Evolutionary conservation across 140 eudicot species (phyloP).

Genomic region (Anethum foeniculum): DNA sequence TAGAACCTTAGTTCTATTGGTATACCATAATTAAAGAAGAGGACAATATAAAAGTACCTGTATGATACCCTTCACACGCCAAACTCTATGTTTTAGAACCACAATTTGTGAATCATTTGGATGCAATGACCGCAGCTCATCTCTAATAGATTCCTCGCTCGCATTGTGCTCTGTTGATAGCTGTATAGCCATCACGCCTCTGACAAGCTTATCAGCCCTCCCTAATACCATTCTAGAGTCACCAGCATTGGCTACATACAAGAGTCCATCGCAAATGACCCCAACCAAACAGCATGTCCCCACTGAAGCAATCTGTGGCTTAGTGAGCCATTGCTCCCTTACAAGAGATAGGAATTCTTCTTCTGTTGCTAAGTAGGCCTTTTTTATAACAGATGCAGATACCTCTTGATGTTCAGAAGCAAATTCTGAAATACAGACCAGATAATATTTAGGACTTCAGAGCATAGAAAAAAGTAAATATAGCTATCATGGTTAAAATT

Average conservation of each 20-base stretch:
- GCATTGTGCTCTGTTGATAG: conserved; percentile 88
- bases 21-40: background rate
- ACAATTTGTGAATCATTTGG: conserved; percentile 80
- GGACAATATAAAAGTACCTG: conserved; percentile 43
- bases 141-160: conserved; percentile 51
- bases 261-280: conserved; percentile 51
- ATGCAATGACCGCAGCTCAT: conserved; percentile 59
- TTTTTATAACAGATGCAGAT: conserved; percentile 55
- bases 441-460: background rate
- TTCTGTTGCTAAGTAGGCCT: conserved; percentile 80
- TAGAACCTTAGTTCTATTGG: background rate
- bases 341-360: conserved; percentile 66
- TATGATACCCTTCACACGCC: conserved; percentile 98
- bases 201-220: conserved; percentile 39
- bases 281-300: conserved; percentile 95
- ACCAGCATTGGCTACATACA: conserved; percentile 85
- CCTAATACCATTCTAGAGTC: conserved; percentile 92
- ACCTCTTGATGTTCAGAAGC: conserved; percentile 67
- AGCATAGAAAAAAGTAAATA: background rate
- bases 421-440: conserved; percentile 32
- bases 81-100: conserved; percentile 72
- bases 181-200: conserved; percentile 55
- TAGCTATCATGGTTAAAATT: background rate
- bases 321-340: conserved; percentile 56
- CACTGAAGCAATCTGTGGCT: conserved; percentile 78